These are phyloP conservation scores for Colletotrichum lentis DNA, from an alignment of 2,329 filamentous ascomycete genomes.

Conservation along the genomic window DNA sequence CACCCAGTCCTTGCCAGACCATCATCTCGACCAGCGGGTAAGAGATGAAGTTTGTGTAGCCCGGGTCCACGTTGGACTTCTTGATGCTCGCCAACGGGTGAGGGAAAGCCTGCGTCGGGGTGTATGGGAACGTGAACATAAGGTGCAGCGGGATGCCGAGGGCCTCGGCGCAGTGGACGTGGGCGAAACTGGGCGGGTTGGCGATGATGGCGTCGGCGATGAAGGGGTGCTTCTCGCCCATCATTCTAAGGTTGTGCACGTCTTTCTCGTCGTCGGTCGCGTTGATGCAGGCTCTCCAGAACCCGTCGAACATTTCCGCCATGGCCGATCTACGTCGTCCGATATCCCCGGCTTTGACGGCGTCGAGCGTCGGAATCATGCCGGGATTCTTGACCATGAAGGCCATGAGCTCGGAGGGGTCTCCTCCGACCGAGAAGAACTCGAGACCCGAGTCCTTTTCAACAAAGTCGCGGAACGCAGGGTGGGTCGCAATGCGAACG, in stretches of 20 bases:
- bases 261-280: conserved; percentile 74
- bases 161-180: conserved; percentile 81
- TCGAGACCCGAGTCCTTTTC: conserved; percentile 76
- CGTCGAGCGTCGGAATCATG: conserved; percentile 77
- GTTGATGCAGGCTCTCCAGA: conserved; percentile 81
- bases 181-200: conserved; percentile 81
- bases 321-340: conserved; percentile 72
- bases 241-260: conserved; percentile 67
- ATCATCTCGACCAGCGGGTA: conserved; percentile 86
- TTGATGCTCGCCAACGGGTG: conserved; percentile 82
- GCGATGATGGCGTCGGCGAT: conserved; percentile 84
- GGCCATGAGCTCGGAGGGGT: conserved; percentile 83
- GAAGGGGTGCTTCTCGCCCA: conserved; percentile 68
- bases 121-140: conserved; percentile 90
- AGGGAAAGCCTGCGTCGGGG: conserved; percentile 76
- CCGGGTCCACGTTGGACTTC: conserved; percentile 73
- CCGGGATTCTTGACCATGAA: conserved; percentile 90
- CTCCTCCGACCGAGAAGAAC: conserved; percentile 82
- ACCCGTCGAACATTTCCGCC: conserved; percentile 84
- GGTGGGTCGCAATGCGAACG: conserved; percentile 81
- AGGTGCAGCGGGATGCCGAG: conserved; percentile 80
- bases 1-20: conserved; percentile 88
- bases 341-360: conserved; percentile 77
- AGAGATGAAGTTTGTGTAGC: conserved; percentile 81
- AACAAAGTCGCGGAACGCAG: conserved; percentile 78